Evolutionary conservation across 1,139 yeast species (phyloP).

Genomic region (Saccharomyces pastorianus): DNA sequence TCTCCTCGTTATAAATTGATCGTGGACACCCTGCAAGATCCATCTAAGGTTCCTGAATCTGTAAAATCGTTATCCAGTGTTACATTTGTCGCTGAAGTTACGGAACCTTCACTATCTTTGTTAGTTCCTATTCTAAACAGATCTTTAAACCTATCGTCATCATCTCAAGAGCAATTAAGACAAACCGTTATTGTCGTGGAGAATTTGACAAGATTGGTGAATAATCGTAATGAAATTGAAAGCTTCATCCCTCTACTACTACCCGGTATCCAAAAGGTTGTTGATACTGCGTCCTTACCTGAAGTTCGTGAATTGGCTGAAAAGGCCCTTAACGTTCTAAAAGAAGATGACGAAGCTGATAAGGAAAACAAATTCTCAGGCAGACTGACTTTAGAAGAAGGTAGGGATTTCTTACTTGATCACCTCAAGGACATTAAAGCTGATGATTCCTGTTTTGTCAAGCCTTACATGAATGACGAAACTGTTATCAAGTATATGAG

Average conservation of each 20-base stretch:
- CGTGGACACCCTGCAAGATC: slow-evolving; percentile 83
- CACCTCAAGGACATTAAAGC: slow-evolving; percentile 29
- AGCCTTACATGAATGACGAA: slow-evolving; percentile 32
- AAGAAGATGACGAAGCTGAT: slow-evolving; percentile 67
- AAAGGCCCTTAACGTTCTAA: slow-evolving; percentile 73
- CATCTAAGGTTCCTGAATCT: slow-evolving; percentile 79
- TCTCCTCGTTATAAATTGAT: slow-evolving; percentile 79
- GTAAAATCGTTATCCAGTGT: slow-evolving; percentile 86
- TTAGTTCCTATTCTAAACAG: slow-evolving; percentile 89
- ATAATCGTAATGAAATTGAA: slow-evolving; percentile 87
- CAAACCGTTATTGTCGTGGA: slow-evolving; percentile 95
- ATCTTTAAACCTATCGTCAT: slow-evolving; percentile 78
- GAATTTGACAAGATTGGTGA: slow-evolving; percentile 89
- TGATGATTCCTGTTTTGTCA: slow-evolving; percentile 9
- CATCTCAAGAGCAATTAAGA: slow-evolving; percentile 87
- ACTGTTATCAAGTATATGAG: slow-evolving; percentile 44
- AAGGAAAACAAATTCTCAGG: slow-evolving; percentile 71
- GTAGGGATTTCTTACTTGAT: slow-evolving; percentile 39
- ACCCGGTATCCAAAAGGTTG: slow-evolving; percentile 87
- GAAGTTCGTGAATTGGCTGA: slow-evolving; percentile 91
- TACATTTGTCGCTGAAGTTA: slow-evolving; percentile 96
- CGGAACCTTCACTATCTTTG: slow-evolving; percentile 86
- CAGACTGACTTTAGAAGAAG: slow-evolving; percentile 52
- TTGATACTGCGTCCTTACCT: slow-evolving; percentile 85
- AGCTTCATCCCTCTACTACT: slow-evolving; percentile 73